Base-by-base conservation (phyloP, 768 basidiomycete genomes). In the Wakefieldia striispora region DNA sequence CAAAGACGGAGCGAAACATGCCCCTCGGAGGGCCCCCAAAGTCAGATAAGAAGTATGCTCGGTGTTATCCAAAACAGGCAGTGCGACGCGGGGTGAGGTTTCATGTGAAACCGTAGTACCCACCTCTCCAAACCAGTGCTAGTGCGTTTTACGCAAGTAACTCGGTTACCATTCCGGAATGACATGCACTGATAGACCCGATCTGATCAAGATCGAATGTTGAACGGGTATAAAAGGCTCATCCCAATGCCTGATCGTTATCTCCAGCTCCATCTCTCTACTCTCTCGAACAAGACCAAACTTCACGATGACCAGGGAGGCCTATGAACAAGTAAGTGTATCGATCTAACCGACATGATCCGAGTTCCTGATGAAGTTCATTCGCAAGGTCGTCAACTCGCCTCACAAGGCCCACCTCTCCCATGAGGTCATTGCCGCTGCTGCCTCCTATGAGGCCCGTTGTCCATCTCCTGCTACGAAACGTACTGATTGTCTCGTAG, bases 391-490 rank as follows among this genome's bases (percentile, higher is more conserved):
- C 40, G 31, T 47, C 16, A 75, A 74, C 42, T 72, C 73, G 13
- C 75, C 73, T 10, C 84, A 85, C 72, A 69, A 83, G 69, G 79
- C 84, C 1, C 48, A 67, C 48, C 66, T 85, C 45, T 78, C 82
- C 9, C 86, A 88, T 63, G 81, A 88, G 67, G 63, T 87, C 37
- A 75, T 88, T 53, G 81, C 82, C 40, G 84, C 69, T 36, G 86
- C 86, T 39, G 85, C 84, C 6, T 66, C 82, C 24, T 88, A 75
- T 66, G 83, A 81, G 75, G 83, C 80, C 31, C 12, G 66, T 42
- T 16, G 1, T 24, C 14, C 17, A 6, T 4, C 21, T 37, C n/a
- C 13, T 29, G 4, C 35, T 17, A 44, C 8, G 20, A 14, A 6
- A n/a, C 17, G 17, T 31, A 3, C 43, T 52, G 27, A 56, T 27